Evolutionary conservation across 768 basidiomycete genomes (phyloP).

Genomic region (Agaricus bisporus): DNA sequence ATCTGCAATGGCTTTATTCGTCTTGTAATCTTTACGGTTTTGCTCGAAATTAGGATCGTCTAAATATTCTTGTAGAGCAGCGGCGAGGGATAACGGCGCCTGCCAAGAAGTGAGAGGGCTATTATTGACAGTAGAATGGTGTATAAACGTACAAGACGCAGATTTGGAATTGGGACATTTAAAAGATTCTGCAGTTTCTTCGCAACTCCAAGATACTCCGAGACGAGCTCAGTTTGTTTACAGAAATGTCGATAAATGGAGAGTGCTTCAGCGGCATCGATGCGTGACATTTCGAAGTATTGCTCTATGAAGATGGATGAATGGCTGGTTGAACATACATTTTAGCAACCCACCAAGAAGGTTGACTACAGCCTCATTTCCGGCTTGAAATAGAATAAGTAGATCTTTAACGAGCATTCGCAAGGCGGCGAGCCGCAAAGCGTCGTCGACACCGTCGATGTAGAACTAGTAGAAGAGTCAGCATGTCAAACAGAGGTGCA

Average conservation of each 20-base stretch:
- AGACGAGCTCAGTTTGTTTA: slow-evolving; percentile 85
- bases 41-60: slow-evolving; percentile 96
- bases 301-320: slow-evolving; percentile 54
- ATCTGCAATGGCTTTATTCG: slow-evolving; percentile 67
- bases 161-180: slow-evolving; percentile 89
- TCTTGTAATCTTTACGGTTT: slow-evolving; percentile 88
- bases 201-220: slow-evolving; percentile 89
- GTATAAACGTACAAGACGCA: slow-evolving; percentile 67
- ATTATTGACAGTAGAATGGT: background rate
- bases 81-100: slow-evolving; percentile 94
- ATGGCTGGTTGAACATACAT: slow-evolving; percentile 6
- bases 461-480: slow-evolving; percentile 68
- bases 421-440: slow-evolving; percentile 81
- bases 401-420: slow-evolving; percentile 96
- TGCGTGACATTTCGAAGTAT: slow-evolving; percentile 96
- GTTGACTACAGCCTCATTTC: slow-evolving; percentile 91
- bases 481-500: slow-evolving; percentile 5
- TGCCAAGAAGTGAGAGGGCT: slow-evolving; percentile 21
- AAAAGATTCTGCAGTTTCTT: slow-evolving; percentile 89
- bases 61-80: slow-evolving; percentile 91
- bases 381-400: slow-evolving; percentile 90
- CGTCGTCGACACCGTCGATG: slow-evolving; percentile 87
- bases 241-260: slow-evolving; percentile 91
- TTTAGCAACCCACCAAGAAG: slow-evolving; percentile 51
- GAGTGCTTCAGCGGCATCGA: slow-evolving; percentile 85